Percentiles rank a stretch among this genome's conserved stretches.
Conservation (phyloP, 805 yeast genomes). For the Torulaspora delbrueckii region DNA sequence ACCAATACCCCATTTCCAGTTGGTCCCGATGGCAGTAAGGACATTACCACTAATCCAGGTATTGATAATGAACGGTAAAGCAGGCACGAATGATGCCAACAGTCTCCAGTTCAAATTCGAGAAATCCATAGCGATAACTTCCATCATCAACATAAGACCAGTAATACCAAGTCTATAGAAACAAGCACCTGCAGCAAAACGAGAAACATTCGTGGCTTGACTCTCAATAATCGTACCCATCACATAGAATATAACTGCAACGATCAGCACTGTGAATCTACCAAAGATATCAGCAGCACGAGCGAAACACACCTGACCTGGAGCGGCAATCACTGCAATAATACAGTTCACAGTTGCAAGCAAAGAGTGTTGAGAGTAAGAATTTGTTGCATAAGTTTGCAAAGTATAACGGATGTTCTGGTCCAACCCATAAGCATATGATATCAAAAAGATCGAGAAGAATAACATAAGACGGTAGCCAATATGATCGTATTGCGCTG, state of each 20-base stretch:
- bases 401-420: slow-evolving; percentile 42
- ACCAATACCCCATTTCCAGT: slow-evolving; percentile 53
- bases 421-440: slow-evolving; percentile 59
- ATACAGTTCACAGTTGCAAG: slow-evolving; percentile 50
- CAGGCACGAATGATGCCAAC: slow-evolving; percentile 54
- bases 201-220: slow-evolving; percentile 46
- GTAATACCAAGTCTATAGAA: slow-evolving; percentile 48
- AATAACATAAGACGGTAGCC: slow-evolving; percentile 41
- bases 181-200: slow-evolving; percentile 54
- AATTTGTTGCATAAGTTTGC: slow-evolving; percentile 47
- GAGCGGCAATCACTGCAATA: slow-evolving; percentile 54
- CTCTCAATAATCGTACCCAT: slow-evolving; percentile 54
- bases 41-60: slow-evolving; percentile 67
- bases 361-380: slow-evolving; percentile 47
- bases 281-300: slow-evolving; percentile 55
- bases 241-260: slow-evolving; percentile 45
- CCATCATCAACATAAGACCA: slow-evolving; percentile 51
- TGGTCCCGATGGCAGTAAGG: slow-evolving; percentile 33
- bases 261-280: slow-evolving; percentile 43
- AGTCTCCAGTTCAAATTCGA: slow-evolving; percentile 64
- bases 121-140: slow-evolving; percentile 56
- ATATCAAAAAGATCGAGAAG: slow-evolving; percentile 47
- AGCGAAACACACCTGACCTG: slow-evolving; percentile 53
- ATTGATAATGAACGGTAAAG: slow-evolving; percentile 62
- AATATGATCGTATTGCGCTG: slow-evolving; percentile 41